Evolutionary conservation across 352 stramenopile species (phyloP).

Genomic region (Phytophthora podocarpi): DNA sequence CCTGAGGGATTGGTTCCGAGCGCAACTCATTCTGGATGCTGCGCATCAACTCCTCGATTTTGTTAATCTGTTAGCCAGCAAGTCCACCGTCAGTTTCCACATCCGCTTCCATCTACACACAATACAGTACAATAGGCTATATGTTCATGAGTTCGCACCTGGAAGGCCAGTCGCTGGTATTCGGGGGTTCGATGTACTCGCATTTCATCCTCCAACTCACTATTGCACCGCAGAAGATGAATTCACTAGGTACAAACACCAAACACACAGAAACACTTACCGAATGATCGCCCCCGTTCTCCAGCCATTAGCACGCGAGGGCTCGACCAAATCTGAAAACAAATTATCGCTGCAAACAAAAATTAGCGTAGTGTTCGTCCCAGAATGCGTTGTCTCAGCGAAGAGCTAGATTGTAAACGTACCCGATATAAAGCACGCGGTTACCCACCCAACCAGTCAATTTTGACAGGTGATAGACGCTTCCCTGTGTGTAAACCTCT

Average conservation of each 20-base stretch:
- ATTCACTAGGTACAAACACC: background rate
- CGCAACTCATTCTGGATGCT: conserved; percentile 63
- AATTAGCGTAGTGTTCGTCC: background rate
- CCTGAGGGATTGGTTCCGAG: conserved; percentile 42
- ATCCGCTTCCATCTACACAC: no score
- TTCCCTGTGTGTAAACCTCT: conserved; percentile 86
- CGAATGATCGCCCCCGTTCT: conserved; percentile 93
- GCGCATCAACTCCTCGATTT: conserved; percentile 70
- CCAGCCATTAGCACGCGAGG: conserved; percentile 93
- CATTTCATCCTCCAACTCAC: conserved; percentile 90
- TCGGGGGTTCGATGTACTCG: conserved; percentile 56
- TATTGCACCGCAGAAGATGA: conserved; percentile 12
- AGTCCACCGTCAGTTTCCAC: background rate
- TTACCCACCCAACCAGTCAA: conserved; percentile 70
- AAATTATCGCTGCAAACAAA: conserved; percentile 80
- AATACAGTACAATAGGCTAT: background rate
- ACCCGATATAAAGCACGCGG: conserved; percentile 94
- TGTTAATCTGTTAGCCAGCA: conserved; percentile 43
- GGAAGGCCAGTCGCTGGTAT: conserved; percentile 71
- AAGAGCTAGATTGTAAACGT: background rate
- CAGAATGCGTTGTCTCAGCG: background rate
- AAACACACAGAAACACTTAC: conserved; percentile 22
- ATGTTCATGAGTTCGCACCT: conserved; percentile 36
- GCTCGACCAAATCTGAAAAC: conserved; percentile 94
- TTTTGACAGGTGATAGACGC: conserved; percentile 61